phyloP scores from a whole-genome alignment of 2,329 filamentous ascomycete species.

The Colletotrichum graminicola region DNA sequence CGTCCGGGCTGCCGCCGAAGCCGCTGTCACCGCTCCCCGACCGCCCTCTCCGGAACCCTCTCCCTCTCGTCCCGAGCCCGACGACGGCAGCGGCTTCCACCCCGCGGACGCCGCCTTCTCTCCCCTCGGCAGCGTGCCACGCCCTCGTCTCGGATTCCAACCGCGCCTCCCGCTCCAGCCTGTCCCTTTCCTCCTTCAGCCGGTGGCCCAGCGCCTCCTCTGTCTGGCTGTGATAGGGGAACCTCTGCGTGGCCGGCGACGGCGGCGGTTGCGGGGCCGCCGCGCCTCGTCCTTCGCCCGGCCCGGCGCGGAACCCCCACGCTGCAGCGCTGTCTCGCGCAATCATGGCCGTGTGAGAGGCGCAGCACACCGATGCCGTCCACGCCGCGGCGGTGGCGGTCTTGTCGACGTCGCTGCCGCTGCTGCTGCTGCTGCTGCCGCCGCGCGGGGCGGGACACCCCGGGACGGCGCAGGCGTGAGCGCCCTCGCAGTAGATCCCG shows the following conservation, averaged over 20 bases:
- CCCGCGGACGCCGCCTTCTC: not conserved
- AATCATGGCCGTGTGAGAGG: conserved; percentile 27
- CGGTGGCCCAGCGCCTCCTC: conserved; percentile 41
- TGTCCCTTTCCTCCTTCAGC: conserved; percentile 35
- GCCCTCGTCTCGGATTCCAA: conserved; percentile 16
- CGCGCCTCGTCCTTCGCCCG: not conserved
- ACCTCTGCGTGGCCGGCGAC: not conserved
- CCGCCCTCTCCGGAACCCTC: conserved; percentile 1
- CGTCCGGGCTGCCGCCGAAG: conserved; percentile 30
- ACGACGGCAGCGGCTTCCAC: not conserved
- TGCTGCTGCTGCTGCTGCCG: too few species aligned
- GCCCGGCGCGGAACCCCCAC: not conserved
- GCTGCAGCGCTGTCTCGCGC: conserved; percentile 1
- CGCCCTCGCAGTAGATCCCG: conserved; percentile 31
- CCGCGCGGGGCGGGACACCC: conserved; percentile 28
- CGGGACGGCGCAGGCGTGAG: conserved; percentile 29
- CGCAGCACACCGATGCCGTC: conserved; percentile 18
- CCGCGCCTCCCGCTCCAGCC: conserved; percentile 29
- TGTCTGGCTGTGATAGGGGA: conserved; percentile 15
- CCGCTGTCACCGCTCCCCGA: conserved; percentile 40
- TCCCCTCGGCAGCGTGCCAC: not conserved
- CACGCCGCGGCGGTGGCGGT: not conserved
- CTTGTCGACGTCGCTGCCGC: not conserved
- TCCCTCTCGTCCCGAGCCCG: conserved; percentile 3
- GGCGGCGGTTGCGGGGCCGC: not conserved